Conservation (phyloP, 345 rosid genomes). For the Eucalyptus marginata region DNA sequence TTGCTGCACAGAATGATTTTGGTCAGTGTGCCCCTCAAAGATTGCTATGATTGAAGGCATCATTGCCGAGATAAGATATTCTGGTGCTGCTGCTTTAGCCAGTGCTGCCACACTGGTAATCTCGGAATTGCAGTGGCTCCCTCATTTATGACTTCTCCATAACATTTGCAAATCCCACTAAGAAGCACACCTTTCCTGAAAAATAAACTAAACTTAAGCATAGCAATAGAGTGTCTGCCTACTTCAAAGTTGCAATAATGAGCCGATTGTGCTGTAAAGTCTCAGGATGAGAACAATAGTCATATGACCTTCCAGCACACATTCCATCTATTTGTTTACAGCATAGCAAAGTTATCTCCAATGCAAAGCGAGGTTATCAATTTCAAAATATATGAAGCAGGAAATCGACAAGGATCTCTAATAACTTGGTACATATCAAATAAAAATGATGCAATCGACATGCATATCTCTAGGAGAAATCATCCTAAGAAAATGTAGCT, state of each 20-base stretch:
- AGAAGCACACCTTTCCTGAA: not conserved
- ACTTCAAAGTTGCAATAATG: not conserved
- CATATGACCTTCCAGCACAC: rapidly evolving
- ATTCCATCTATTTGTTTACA: not conserved
- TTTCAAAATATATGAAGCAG: not conserved
- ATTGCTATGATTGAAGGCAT: too few species aligned
- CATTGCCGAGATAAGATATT: rapidly evolving
- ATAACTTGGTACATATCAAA: rapidly evolving
- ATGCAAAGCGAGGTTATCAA: not conserved
- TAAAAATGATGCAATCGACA: rapidly evolving
- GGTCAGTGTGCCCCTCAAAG: too few species aligned
- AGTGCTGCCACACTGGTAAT: too few species aligned
- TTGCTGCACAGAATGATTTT: too few species aligned
- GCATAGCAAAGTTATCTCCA: not conserved
- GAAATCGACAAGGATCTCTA: rapidly evolving
- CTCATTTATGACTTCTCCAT: conserved; percentile 11
- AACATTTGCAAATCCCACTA: too few species aligned
- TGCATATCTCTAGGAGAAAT: not conserved
- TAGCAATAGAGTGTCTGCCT: not conserved
- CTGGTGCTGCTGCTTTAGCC: too few species aligned
- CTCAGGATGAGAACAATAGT: not conserved
- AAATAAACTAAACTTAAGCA: not conserved
- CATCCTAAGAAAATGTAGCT: not conserved
- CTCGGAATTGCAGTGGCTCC: conserved; percentile 53
- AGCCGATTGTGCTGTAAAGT: not conserved